Percentiles rank a stretch among this genome's conserved stretches.
These are phyloP conservation scores for Parmales sp. DNA, from an alignment of 108 stramenopile species.

Conservation along the genomic window DNA sequence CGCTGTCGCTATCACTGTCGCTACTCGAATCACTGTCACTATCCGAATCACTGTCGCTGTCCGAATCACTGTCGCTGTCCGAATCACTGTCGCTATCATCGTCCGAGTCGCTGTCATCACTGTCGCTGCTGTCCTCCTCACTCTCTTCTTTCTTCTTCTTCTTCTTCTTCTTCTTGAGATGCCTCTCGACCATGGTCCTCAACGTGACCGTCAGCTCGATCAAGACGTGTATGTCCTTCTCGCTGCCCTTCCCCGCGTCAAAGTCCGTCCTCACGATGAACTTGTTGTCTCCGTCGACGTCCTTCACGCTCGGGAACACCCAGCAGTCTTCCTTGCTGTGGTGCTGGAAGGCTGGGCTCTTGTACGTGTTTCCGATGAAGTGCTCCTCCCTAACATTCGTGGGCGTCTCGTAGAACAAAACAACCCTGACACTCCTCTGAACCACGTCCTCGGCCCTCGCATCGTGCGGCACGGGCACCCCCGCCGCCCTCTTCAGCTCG, in stretches of 20 bases:
- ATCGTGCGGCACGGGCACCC: constrained; percentile 5
- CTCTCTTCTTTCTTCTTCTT: neutral
- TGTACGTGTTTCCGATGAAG: neutral
- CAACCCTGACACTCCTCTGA: neutral
- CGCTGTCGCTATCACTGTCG: constrained; percentile 23
- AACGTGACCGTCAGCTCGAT: constrained; percentile 11
- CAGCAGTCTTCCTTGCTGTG: neutral
- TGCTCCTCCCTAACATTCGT: neutral
- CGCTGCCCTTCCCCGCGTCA: neutral
- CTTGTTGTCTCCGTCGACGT: constrained; percentile 12
- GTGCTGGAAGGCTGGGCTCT: neutral
- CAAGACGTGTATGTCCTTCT: neutral
- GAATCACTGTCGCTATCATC: constrained; percentile 31
- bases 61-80: constrained; percentile 30
- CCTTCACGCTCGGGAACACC: neutral
- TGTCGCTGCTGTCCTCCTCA: neutral
- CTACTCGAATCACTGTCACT: constrained; percentile 19
- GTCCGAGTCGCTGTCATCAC: constrained; percentile 12
- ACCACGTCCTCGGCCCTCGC: constrained; percentile 13
- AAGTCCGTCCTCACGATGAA: neutral
- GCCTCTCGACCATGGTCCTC: neutral
- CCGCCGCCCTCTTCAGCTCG: neutral
- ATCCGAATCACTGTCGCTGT: constrained; percentile 23
- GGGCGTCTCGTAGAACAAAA: neutral
- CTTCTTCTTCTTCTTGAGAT: neutral